These are phyloP conservation scores for Crassisporium funariophilum DNA, from an alignment of 768 basidiomycete species.

Conservation along the genomic window DNA sequence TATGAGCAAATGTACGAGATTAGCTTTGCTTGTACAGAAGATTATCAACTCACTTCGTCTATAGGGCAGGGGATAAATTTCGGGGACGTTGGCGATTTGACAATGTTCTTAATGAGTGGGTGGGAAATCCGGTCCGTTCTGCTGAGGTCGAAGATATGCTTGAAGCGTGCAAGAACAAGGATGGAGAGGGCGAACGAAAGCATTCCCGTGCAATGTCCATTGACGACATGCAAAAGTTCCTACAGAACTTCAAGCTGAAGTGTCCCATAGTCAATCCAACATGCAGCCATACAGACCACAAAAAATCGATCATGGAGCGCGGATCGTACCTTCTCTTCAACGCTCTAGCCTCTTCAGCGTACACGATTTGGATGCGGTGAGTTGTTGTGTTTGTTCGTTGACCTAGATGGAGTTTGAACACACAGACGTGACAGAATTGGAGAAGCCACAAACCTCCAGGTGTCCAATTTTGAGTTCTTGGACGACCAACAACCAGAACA, in stretches of 20 bases:
- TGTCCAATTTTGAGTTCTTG: slow-evolving; percentile 6
- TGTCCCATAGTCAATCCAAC: neutral
- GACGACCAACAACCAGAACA: neutral
- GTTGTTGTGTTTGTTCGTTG: slow-evolving; percentile 3
- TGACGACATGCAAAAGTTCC: slow-evolving; percentile 18
- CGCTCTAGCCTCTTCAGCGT: slow-evolving; percentile 14
- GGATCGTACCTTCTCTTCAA: slow-evolving; percentile 15
- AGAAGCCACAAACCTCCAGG: neutral
- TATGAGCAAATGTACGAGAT: slow-evolving; percentile 3
- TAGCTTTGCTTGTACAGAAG: neutral
- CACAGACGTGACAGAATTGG: too few species aligned
- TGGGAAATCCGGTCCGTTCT: slow-evolving; percentile 26
- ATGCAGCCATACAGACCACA: neutral
- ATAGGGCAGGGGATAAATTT: slow-evolving; percentile 22
- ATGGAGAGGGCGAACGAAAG: slow-evolving; percentile 11
- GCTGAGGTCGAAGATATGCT: slow-evolving; percentile 22
- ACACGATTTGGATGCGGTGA: slow-evolving; percentile 16
- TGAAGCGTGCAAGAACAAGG: slow-evolving; percentile 22
- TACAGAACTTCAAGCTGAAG: slow-evolving; percentile 5
- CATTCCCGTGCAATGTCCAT: slow-evolving; percentile 26
- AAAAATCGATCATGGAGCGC: neutral
- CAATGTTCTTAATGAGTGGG: slow-evolving; percentile 9
- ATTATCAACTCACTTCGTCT: neutral
- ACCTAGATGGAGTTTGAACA: neutral
- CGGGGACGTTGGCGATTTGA: slow-evolving; percentile 22